phyloP scores from a whole-genome alignment of 2,329 filamentous ascomycete genomes.

The Trichoderma oligosporum region DNA sequence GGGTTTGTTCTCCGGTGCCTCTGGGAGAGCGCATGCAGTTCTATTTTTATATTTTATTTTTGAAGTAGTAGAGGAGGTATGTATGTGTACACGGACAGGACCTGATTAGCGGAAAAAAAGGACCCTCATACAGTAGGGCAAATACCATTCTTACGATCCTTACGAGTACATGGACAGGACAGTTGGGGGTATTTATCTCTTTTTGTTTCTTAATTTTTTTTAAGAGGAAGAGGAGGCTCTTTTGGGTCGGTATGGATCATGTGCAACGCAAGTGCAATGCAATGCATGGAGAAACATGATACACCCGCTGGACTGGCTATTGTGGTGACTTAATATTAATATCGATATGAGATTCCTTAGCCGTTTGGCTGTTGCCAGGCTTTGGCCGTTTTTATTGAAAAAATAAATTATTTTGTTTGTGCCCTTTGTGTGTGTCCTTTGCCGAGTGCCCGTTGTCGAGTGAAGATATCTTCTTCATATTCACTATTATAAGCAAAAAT shows the following conservation, averaged over 20 bases:
- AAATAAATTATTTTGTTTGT: not conserved
- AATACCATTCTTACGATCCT: constrained; percentile 57
- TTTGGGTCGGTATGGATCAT: constrained; percentile 8
- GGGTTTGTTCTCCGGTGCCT: constrained; percentile 8
- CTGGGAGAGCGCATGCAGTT: constrained; percentile 2
- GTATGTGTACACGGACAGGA: constrained; percentile 23
- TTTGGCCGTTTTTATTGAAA: constrained; percentile 10
- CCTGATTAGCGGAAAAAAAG: constrained; percentile 16
- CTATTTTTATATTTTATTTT: not conserved
- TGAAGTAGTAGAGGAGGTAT: constrained; percentile 9
- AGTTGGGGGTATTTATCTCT: constrained; percentile 25
- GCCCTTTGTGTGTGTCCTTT: not conserved
- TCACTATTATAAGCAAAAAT: no score
- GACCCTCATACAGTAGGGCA: constrained; percentile 13
- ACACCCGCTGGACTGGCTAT: constrained; percentile 5
- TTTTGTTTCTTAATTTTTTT: not conserved
- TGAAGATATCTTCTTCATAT: no score
- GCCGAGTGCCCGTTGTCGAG: not conserved
- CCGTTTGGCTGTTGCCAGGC: constrained; percentile 14
- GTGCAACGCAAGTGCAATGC: constrained; percentile 5
- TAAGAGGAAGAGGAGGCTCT: constrained; percentile 19
- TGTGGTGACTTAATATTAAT: constrained; percentile 18
- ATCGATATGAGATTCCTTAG: constrained; percentile 12
- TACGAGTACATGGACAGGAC: constrained; percentile 37
- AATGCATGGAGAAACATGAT: not conserved